phyloP scores from a whole-genome alignment of 2,329 filamentous ascomycete genomes.

The Paecilomyces formosus region DNA sequence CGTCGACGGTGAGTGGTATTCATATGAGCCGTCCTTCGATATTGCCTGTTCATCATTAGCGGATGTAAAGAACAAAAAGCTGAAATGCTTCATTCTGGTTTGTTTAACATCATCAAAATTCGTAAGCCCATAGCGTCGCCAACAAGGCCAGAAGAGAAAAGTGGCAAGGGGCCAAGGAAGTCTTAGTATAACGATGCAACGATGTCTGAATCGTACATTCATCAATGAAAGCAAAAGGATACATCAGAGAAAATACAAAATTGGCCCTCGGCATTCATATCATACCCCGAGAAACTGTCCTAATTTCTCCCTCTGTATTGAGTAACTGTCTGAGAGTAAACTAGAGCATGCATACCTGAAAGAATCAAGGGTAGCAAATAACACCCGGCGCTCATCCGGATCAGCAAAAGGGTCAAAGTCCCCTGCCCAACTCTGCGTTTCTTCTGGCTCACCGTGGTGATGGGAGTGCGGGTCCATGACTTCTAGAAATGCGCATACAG shows the following conservation, averaged over 20 bases:
- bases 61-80: not conserved
- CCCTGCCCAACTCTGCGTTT: constrained; percentile 45
- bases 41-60: constrained; percentile 53
- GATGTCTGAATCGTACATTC: not conserved
- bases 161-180: not conserved
- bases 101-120: not conserved
- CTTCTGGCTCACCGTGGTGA: constrained; percentile 11
- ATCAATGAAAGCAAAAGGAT: not conserved
- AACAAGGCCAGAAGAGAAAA: not conserved
- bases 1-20: constrained; percentile 86
- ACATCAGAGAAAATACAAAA: not conserved
- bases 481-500: not conserved
- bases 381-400: constrained; percentile 69
- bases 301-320: no score
- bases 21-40: constrained; percentile 75
- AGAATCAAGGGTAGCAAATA: constrained; percentile 79
- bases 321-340: not conserved
- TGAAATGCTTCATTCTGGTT: not conserved
- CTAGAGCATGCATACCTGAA: constrained; percentile 61
- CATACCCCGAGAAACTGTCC: not conserved
- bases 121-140: not conserved
- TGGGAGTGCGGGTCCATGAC: constrained; percentile 1
- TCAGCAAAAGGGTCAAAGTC: constrained; percentile 62
- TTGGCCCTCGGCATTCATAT: not conserved
- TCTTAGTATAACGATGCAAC: not conserved